A percentile compares a stretch with the other conserved stretches of the same genome.
Evolutionary conservation across 2,329 filamentous ascomycete genomes (phyloP).

Genomic region (Neopestalotiopsis rosae): DNA sequence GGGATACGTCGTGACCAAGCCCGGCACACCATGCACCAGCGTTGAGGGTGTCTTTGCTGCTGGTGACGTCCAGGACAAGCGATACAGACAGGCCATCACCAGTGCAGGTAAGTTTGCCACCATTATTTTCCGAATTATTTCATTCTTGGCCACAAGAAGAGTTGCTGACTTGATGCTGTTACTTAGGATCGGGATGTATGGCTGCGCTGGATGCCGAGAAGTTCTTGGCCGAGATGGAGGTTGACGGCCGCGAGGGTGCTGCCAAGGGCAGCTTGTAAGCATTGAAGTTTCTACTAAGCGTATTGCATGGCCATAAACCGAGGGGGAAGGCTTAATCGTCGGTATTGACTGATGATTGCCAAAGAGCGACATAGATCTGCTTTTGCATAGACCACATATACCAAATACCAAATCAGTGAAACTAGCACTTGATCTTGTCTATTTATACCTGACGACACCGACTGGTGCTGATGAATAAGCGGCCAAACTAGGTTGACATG

Average conservation of each 20-base stretch:
- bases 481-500: too few relatives aligned
- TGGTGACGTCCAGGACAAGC: constrained; percentile 98
- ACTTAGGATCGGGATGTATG: constrained; percentile 85
- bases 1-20: constrained; percentile 87
- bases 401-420: constrained; percentile 1
- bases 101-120: constrained; percentile 76
- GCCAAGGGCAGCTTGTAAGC: constrained; percentile 27
- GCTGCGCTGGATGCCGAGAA: constrained; percentile 96
- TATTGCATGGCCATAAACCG: background rate
- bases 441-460: too few relatives aligned
- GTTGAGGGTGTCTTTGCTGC: constrained; percentile 93
- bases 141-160: background rate
- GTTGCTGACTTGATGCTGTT: constrained; percentile 2
- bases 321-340: background rate
- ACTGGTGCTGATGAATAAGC: too few relatives aligned
- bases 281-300: background rate
- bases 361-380: background rate
- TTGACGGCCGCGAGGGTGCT: constrained; percentile 44
- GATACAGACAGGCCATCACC: constrained; percentile 96
- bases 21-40: constrained; percentile 87
- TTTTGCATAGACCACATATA: constrained; percentile 2
- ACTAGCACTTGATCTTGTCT: background rate
- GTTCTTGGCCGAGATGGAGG: constrained; percentile 80
- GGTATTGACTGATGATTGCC: background rate
- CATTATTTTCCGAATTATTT: too few relatives aligned